Percentiles rank a stretch among this genome's conserved stretches.
Evolutionary conservation across 1,284 basidiomycete species (phyloP).

Genomic region (Athelia psychrophila): DNA sequence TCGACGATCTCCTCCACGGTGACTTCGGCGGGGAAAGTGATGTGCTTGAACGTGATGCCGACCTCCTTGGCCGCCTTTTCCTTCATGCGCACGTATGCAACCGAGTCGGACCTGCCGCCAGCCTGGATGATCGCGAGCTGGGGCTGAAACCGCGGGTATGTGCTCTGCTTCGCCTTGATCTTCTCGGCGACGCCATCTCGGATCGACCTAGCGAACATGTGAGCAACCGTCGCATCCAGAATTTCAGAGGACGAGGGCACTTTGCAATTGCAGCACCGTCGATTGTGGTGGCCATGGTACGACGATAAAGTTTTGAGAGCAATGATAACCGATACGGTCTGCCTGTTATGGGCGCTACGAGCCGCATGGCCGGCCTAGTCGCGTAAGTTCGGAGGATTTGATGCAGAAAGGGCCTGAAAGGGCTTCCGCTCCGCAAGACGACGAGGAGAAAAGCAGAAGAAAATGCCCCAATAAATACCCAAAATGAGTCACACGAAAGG

Average conservation of each 20-base stretch:
- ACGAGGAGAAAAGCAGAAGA: too few relatives aligned
- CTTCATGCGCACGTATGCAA: slow-evolving; percentile 98
- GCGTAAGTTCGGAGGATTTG: too few relatives aligned
- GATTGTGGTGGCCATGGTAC: slow-evolving; percentile 65
- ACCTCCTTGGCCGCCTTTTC: slow-evolving; percentile 93
- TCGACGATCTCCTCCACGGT: slow-evolving; percentile 78
- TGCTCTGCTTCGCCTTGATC: slow-evolving; percentile 59
- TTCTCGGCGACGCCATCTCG: slow-evolving; percentile 69
- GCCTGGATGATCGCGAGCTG: slow-evolving; percentile 94
- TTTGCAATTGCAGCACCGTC: slow-evolving; percentile 90
- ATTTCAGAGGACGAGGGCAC: too few relatives aligned
- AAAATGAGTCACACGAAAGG: too few relatives aligned
- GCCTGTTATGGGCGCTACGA: too few relatives aligned
- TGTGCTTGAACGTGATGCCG: slow-evolving; percentile 87
- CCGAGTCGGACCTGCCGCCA: slow-evolving; percentile 87
- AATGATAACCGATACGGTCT: too few relatives aligned
- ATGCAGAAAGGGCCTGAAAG: too few relatives aligned
- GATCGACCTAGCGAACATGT: too few relatives aligned
- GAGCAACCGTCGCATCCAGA: slow-evolving; percentile 5
- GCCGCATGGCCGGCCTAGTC: background rate
- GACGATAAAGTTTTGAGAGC: slow-evolving; percentile 31
- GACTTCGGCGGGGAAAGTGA: slow-evolving; percentile 71
- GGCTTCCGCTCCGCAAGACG: too few relatives aligned
- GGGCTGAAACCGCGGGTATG: slow-evolving; percentile 83
- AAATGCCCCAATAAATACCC: too few relatives aligned